These are phyloP conservation scores for Ophiostoma sp. DNA, from an alignment of 2,329 filamentous ascomycete species.

Conservation along the genomic window DNA sequence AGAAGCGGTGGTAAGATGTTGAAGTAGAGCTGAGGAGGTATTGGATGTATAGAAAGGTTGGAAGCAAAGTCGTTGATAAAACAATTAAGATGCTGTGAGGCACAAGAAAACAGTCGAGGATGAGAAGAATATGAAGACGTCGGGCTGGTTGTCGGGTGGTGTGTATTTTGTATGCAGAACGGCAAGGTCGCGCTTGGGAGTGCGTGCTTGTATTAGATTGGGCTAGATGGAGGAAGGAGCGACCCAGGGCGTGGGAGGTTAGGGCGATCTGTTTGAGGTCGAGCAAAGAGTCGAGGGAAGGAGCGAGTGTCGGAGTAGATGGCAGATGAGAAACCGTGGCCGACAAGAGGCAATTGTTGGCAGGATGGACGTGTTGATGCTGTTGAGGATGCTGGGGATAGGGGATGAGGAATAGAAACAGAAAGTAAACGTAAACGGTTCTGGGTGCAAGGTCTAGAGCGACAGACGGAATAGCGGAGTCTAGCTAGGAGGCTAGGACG, in stretches of 20 bases:
- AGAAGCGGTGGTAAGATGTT: not conserved
- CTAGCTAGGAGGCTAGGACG: slow-evolving; percentile 16
- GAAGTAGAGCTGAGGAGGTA: not conserved
- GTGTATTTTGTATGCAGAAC: not conserved
- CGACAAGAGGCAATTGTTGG: not conserved
- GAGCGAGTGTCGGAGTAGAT: not conserved
- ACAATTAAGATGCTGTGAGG: not conserved
- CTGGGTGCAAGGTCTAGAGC: not conserved
- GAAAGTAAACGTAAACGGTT: not conserved
- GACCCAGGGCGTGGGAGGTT: not conserved
- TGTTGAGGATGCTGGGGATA: not conserved
- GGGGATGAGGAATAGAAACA: not conserved
- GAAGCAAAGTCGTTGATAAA: not conserved
- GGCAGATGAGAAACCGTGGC: not conserved
- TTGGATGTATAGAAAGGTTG: not conserved
- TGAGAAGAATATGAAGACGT: not conserved
- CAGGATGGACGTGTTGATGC: not conserved
- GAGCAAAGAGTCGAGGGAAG: not conserved
- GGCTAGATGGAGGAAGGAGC: not conserved
- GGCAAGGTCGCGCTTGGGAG: slow-evolving; percentile 5
- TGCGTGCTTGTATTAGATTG: not conserved
- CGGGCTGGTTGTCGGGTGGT: not conserved
- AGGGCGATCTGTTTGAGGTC: slow-evolving; percentile 1
- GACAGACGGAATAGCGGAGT: slow-evolving; percentile 18
- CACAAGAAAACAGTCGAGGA: not conserved